Conservation (phyloP, 495 filamentous ascomycete species). For the Neurospora discreta region DNA sequence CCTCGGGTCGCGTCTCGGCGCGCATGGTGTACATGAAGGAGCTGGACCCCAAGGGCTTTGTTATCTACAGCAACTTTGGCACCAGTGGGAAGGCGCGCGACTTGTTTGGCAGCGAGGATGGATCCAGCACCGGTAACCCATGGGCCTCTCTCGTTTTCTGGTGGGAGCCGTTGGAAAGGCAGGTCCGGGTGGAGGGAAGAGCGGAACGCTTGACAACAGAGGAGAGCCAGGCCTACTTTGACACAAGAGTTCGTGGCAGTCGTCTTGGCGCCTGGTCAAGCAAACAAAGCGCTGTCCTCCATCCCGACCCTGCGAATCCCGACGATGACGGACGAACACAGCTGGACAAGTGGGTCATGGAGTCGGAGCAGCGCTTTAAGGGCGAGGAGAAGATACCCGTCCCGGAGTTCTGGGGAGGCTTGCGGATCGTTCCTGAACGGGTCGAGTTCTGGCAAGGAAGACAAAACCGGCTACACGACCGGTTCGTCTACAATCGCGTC, state of each 20-base stretch:
- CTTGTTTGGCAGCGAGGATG: conserved; percentile 29
- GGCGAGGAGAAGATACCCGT: conserved; percentile 70
- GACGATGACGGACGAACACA: conserved; percentile 50
- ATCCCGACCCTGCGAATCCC: conserved; percentile 25
- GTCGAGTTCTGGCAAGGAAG: conserved; percentile 96
- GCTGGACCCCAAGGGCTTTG: conserved; percentile 67
- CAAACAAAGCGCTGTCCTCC: conserved; percentile 66
- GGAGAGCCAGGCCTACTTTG: conserved; percentile 82
- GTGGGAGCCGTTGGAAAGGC: conserved; percentile 66
- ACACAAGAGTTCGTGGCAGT: conserved; percentile 66
- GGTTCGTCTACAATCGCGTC: conserved; percentile 69
- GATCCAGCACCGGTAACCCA: conserved; percentile 39
- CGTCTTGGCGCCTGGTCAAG: conserved; percentile 91
- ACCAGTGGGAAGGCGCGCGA: conserved; percentile 61
- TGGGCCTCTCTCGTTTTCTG: conserved; percentile 66
- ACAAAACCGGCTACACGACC: conserved; percentile 79
- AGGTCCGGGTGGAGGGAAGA: conserved; percentile 73
- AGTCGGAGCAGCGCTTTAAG: conserved; percentile 62
- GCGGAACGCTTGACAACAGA: conserved; percentile 53
- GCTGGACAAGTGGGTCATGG: conserved; percentile 57
- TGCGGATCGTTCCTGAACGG: conserved; percentile 72
- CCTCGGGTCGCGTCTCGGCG: conserved; percentile 71
- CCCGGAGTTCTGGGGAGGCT: conserved; percentile 88
- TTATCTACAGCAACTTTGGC: conserved; percentile 87
- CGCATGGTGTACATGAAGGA: conserved; percentile 90